Percentiles rank a stretch among this genome's conserved stretches.
phyloP scores from a whole-genome alignment of 768 basidiomycete species.

The Collybia nuda region DNA sequence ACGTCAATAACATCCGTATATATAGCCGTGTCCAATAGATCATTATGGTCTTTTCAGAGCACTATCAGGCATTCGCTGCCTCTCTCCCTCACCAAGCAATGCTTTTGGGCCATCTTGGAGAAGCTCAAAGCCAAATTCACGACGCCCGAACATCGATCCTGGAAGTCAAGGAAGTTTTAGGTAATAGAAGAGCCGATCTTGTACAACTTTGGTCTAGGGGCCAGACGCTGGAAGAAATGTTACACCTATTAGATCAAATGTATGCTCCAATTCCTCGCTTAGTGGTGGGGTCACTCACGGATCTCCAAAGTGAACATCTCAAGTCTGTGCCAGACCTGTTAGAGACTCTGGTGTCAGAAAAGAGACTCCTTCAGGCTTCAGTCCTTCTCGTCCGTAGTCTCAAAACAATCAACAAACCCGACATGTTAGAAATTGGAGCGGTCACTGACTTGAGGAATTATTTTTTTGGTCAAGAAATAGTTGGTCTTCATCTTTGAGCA shows the following conservation, averaged over 20 bases:
- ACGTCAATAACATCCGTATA: slow-evolving; percentile 27
- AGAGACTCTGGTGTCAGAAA: slow-evolving; percentile 95
- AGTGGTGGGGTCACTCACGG: slow-evolving; percentile 13
- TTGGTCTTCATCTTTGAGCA: slow-evolving; percentile 26
- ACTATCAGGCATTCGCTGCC: slow-evolving; percentile 95
- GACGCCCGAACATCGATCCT: slow-evolving; percentile 69
- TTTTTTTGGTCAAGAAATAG: slow-evolving; percentile 82
- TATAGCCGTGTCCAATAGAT: background rate
- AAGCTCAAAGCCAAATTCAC: slow-evolving; percentile 73
- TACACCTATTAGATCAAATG: slow-evolving; percentile 93
- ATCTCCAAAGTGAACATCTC: slow-evolving; percentile 69
- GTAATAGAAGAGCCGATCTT: slow-evolving; percentile 83
- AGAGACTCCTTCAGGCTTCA: slow-evolving; percentile 86
- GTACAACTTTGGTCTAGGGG: slow-evolving; percentile 88
- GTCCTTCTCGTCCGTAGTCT: slow-evolving; percentile 83
- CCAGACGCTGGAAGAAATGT: slow-evolving; percentile 94
- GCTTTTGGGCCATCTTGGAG: slow-evolving; percentile 67
- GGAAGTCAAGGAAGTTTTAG: slow-evolving; percentile 78
- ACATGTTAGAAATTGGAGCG: slow-evolving; percentile 96
- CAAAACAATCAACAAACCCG: slow-evolving; percentile 87
- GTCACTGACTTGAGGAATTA: slow-evolving; percentile 86
- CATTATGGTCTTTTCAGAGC: slow-evolving; percentile 43
- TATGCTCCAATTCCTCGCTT: slow-evolving; percentile 33
- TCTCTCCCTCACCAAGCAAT: slow-evolving; percentile 88
- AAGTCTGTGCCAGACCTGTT: slow-evolving; percentile 89